Percentiles rank a stretch among this genome's conserved stretches.
Conservation (phyloP, 352 stramenopile genomes). For the Globisporangium paroecandrum region DNA sequence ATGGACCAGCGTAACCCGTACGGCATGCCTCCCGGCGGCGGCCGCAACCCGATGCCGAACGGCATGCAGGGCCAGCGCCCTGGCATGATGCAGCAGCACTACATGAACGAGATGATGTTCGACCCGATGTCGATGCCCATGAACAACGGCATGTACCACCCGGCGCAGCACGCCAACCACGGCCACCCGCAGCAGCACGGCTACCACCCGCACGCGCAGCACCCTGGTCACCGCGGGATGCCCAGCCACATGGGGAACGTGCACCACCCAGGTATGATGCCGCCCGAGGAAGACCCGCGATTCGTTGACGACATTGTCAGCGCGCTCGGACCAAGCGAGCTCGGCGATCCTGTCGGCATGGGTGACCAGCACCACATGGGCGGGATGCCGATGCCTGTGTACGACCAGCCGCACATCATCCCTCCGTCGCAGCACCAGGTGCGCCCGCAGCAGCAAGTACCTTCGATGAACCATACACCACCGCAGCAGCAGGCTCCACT, state of each 20-base stretch:
- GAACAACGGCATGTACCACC: slow-evolving; percentile 57
- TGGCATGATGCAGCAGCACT: slow-evolving; percentile 52
- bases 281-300: slow-evolving; percentile 57
- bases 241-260: slow-evolving; percentile 26
- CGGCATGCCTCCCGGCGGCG: slow-evolving; percentile 40
- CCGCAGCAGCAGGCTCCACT: slow-evolving; percentile 29
- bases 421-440: slow-evolving; percentile 33
- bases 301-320: slow-evolving; percentile 73
- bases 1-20: slow-evolving; percentile 74
- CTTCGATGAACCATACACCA: slow-evolving; percentile 28
- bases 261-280: slow-evolving; percentile 48
- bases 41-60: slow-evolving; percentile 31
- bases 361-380: slow-evolving; percentile 45
- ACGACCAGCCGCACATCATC: slow-evolving; percentile 61
- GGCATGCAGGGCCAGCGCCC: slow-evolving; percentile 38
- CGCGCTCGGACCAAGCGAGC: slow-evolving; percentile 48
- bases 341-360: slow-evolving; percentile 40
- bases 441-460: slow-evolving; percentile 25
- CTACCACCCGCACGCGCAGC: slow-evolving; percentile 20
- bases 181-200: slow-evolving; percentile 18
- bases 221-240: slow-evolving; percentile 30
- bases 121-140: slow-evolving; percentile 59
- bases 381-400: slow-evolving; percentile 52
- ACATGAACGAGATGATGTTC: slow-evolving; percentile 81
- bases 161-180: slow-evolving; percentile 33